phyloP scores from a whole-genome alignment of 352 stramenopile genomes.

The Saprolegnia parasitica region DNA sequence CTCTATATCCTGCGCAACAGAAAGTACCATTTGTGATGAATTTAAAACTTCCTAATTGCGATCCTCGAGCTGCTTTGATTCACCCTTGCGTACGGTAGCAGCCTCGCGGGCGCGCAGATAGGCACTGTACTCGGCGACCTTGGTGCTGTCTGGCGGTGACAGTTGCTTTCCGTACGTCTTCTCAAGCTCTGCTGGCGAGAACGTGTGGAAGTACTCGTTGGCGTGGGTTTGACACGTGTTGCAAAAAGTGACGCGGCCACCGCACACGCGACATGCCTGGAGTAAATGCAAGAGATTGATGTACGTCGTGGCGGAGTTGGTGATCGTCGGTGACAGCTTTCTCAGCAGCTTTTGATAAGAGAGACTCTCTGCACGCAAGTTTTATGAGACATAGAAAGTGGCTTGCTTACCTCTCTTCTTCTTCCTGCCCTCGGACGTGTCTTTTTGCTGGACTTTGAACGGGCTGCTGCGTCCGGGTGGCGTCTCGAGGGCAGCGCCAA shows the following conservation, averaged over 20 bases:
- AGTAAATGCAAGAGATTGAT: slow-evolving; percentile 54
- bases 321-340: slow-evolving; percentile 58
- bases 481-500: background rate
- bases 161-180: slow-evolving; percentile 53
- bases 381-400: background rate
- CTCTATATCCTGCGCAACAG: too few species aligned
- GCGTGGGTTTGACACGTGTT: slow-evolving; percentile 40
- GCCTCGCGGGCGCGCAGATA: too few species aligned
- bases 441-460: slow-evolving; percentile 1
- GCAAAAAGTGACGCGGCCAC: slow-evolving; percentile 53
- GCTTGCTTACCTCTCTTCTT: background rate
- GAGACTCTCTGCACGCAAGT: background rate
- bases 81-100: too few species aligned
- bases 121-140: background rate
- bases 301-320: slow-evolving; percentile 50
- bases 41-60: too few species aligned
- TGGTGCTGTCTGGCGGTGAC: slow-evolving; percentile 40
- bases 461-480: background rate
- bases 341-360: slow-evolving; percentile 38
- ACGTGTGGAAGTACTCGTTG: slow-evolving; percentile 60
- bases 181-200: slow-evolving; percentile 47
- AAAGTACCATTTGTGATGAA: too few species aligned
- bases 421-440: background rate
- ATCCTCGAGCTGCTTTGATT: too few species aligned
- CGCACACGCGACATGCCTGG: slow-evolving; percentile 49